A percentile compares a stretch with the other conserved stretches of the same genome.
Conservation (phyloP, 345 rosid genomes). For the Hypericum perforatum region DNA sequence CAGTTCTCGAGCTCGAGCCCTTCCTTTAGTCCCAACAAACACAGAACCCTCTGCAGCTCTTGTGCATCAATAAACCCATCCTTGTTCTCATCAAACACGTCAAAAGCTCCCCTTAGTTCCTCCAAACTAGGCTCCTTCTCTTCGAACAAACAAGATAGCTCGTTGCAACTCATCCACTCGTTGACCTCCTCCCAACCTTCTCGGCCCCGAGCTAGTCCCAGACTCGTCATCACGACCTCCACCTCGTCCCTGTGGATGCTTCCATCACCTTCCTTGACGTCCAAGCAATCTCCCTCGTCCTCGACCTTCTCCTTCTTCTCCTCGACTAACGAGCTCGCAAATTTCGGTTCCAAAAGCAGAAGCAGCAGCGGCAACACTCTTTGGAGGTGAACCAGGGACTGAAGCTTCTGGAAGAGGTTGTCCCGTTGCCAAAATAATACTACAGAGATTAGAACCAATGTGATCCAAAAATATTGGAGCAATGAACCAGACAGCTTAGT, state of each 20-base stretch:
- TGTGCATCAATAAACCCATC: slow-evolving; percentile 26
- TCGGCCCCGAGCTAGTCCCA: slow-evolving; percentile 2
- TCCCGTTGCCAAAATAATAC: too few relatives aligned
- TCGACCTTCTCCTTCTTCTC: too few relatives aligned
- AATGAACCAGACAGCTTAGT: too few relatives aligned
- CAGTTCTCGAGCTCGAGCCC: slow-evolving; percentile 10
- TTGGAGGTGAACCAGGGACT: too few relatives aligned
- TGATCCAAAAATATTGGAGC: too few relatives aligned
- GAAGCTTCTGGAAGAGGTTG: too few relatives aligned
- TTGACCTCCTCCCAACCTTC: not conserved
- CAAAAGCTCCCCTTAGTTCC: slow-evolving; percentile 25
- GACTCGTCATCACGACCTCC: not conserved
- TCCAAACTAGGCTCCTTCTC: slow-evolving; percentile 21
- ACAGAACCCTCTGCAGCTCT: slow-evolving; percentile 22
- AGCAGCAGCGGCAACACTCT: too few relatives aligned
- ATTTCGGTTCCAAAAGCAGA: too few relatives aligned
- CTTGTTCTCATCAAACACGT: slow-evolving; percentile 23
- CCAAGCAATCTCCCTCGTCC: too few relatives aligned
- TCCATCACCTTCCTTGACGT: too few relatives aligned
- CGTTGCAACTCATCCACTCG: not conserved
- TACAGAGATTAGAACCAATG: too few relatives aligned
- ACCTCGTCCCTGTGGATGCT: not conserved
- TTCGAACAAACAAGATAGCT: slow-evolving; percentile 16
- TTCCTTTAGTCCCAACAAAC: slow-evolving; percentile 9
- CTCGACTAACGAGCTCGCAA: too few relatives aligned